Conservation (phyloP, 176 grass and related monocot genomes). For the Paspalum notatum region DNA sequence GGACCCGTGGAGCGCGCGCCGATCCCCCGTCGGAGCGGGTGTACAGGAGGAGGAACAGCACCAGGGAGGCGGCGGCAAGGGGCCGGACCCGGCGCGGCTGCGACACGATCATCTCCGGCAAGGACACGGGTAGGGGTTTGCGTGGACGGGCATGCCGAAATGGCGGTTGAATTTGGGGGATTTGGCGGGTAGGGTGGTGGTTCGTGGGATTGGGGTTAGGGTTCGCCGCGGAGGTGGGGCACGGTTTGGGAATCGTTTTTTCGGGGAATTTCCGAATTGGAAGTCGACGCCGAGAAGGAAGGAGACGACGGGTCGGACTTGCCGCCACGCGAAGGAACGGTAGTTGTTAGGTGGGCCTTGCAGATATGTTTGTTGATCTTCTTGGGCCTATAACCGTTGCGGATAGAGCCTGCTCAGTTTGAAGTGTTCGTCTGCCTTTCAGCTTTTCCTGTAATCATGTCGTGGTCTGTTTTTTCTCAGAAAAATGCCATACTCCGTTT, state of each 20-base stretch:
- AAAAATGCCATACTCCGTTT: no score
- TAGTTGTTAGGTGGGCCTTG: slow-evolving; percentile 9
- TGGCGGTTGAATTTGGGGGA: not conserved
- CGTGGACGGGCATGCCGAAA: slow-evolving; percentile 39
- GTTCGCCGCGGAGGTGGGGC: slow-evolving; percentile 26
- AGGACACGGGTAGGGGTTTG: not conserved
- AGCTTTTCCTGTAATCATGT: not conserved
- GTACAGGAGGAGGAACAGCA: slow-evolving; percentile 83
- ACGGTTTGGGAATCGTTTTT: not conserved
- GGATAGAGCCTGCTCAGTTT: not conserved
- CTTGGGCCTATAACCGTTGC: not conserved
- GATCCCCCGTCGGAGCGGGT: slow-evolving; percentile 39
- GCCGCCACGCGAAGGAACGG: slow-evolving; percentile 24
- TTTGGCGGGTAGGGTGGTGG: not conserved
- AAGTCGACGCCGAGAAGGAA: slow-evolving; percentile 30
- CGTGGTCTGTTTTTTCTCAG: no score
- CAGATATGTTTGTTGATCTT: not conserved
- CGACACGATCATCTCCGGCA: slow-evolving; percentile 37
- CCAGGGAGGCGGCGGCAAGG: slow-evolving; percentile 45
- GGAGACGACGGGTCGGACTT: slow-evolving; percentile 15
- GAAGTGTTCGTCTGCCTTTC: not conserved
- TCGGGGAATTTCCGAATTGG: not conserved
- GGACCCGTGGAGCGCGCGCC: not conserved
- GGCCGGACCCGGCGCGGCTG: slow-evolving; percentile 28
- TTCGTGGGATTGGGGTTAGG: slow-evolving; percentile 29